Evolutionary conservation across 2,329 filamentous ascomycete genomes (phyloP).

Genomic region (Aspergillus viridinutans): DNA sequence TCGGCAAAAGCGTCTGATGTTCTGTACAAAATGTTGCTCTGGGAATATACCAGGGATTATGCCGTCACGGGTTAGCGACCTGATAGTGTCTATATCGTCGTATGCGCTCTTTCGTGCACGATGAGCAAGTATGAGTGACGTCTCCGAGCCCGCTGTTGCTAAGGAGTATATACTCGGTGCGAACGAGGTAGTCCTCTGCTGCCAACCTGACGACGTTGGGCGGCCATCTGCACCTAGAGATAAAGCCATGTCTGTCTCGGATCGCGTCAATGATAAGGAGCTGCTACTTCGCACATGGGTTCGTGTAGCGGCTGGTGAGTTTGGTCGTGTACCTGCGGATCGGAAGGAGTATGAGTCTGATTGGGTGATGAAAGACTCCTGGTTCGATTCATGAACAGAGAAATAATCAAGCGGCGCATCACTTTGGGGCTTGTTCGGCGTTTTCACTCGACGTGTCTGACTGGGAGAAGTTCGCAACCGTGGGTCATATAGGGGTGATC

Average conservation of each 20-base stretch:
- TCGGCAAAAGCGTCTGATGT: conserved; percentile 44
- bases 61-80: conserved; percentile 41
- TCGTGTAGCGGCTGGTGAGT: conserved; percentile 36
- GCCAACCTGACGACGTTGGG: conserved; percentile 26
- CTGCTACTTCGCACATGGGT: conserved; percentile 42
- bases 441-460: conserved; percentile 13
- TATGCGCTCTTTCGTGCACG: conserved; percentile 42
- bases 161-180: conserved; percentile 45
- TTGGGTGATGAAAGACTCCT: conserved; percentile 39
- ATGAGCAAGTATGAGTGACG: conserved; percentile 42
- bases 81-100: conserved; percentile 42
- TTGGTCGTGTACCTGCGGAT: conserved; percentile 31
- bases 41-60: conserved; percentile 45
- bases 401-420: conserved; percentile 28
- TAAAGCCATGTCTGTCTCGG: conserved; percentile 37
- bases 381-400: conserved; percentile 34
- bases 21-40: conserved; percentile 42
- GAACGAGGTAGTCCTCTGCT: conserved; percentile 36
- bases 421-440: conserved; percentile 13
- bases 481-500: conserved; percentile 24
- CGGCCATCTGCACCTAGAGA: conserved; percentile 28
- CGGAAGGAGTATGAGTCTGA: conserved; percentile 41
- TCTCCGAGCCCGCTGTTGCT: conserved; percentile 41
- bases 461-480: conserved; percentile 19
- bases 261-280: conserved; percentile 39